phyloP scores from a whole-genome alignment of 208 protist species.

The Acanthamoeba royreba region DNA sequence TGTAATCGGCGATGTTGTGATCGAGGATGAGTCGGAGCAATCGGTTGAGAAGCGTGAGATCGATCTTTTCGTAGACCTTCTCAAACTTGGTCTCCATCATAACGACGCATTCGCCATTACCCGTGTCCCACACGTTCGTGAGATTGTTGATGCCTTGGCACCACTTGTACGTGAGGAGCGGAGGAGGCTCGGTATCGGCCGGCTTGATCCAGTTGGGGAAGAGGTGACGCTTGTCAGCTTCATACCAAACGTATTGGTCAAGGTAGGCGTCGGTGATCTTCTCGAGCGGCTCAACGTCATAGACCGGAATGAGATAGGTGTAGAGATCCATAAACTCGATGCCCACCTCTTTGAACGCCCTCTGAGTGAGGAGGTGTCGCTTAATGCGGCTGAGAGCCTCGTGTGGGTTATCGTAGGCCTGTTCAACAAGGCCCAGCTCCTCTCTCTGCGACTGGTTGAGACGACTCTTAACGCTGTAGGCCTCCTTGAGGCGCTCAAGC shows the following conservation, averaged over 20 bases:
- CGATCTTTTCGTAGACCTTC: constrained; percentile 99
- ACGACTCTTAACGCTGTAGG: constrained; percentile 97
- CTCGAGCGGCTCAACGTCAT: constrained; percentile 99
- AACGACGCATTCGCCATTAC: constrained; percentile 97
- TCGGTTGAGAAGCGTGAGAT: constrained; percentile 99
- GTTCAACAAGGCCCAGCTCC: constrained; percentile 99
- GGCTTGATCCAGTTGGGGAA: constrained; percentile 99
- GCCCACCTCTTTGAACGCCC: constrained; percentile 98
- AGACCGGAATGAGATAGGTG: constrained; percentile 98
- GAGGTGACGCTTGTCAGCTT: constrained; percentile 97
- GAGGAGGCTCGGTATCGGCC: constrained; percentile 97
- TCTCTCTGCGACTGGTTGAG: constrained; percentile 98
- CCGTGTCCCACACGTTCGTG: constrained; percentile 89
- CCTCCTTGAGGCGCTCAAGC: constrained; percentile 98
- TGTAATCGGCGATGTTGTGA: constrained; percentile 99
- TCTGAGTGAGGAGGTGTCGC: constrained; percentile 96
- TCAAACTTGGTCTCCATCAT: constrained; percentile 96
- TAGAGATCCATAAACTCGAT: constrained; percentile 99
- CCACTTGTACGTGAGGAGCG: constrained; percentile 99
- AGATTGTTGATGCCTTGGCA: constrained; percentile 99
- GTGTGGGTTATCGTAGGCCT: constrained; percentile 99
- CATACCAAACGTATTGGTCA: constrained; percentile 99
- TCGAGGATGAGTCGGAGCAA: constrained; percentile 99
- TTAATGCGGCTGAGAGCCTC: constrained; percentile 99
- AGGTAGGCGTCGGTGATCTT: constrained; percentile 99